Evolutionary conservation across 129 eudicot species (phyloP), one percentile per base, ranked within the genome.

Genomic region (Centella asiatica): DNA sequence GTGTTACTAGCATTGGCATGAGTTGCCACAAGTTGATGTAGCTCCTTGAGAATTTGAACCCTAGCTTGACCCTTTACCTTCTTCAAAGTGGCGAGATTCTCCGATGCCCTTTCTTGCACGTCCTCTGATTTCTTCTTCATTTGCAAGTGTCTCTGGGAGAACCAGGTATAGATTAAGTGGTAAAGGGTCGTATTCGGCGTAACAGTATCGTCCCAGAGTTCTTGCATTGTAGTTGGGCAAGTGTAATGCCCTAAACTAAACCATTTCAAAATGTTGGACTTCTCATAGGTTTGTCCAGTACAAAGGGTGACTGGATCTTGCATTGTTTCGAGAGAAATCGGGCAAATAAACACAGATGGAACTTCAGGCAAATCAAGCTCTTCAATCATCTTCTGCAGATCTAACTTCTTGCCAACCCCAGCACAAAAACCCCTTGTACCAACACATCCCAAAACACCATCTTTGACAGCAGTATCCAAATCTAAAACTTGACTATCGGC

Each of bases 401-500:
- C 87, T 57, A 73, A 37, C 64, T 80, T 80, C 54, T 80, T 80
- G 55, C 78, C 85, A 58, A 62, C 67, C 64, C 71, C 75, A 57
- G 69, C 82, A 19, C 82, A 24, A 57, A 79, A 1, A 80, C 75
- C 8, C 60, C 59, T 64, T 65, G 64, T 74, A 15, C 55, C 72
- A 8, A 49, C 76, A 20, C 86, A 83, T 1, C 83, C 90, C 52
- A 83, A 66, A 54, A 79, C 72, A 46, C 90, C 90, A 68, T 83
- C 90, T 71, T 83, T 83, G 3, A 83, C 90, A 19, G 86, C 90
- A 7, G 90, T 83, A 4, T 79, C 83, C 64, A 83, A 83, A 83
- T 83, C 86, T 57, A 80, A 51, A 28, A 83, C 83, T 39, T 76
- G 83, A 60, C 83, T 73, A 47, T 70, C 74, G 17, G 68, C 36